phyloP scores from a whole-genome alignment of 2,329 filamentous ascomycete species.

The Trichoderma asperellum region DNA sequence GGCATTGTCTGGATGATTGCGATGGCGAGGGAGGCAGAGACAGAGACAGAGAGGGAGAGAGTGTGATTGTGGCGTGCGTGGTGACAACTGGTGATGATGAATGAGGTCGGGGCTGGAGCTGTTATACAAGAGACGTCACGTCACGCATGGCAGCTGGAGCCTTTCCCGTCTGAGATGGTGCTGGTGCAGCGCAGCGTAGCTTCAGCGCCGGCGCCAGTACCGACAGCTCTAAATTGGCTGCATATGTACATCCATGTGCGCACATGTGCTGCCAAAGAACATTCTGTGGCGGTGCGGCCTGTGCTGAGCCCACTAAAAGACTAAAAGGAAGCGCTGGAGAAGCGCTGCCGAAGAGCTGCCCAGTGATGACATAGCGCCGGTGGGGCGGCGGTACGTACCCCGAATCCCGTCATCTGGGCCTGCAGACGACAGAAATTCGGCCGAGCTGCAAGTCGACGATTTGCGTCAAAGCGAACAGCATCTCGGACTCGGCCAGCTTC shows the following conservation, averaged over 20 bases:
- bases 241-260: constrained; percentile 2
- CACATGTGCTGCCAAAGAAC: constrained; percentile 11
- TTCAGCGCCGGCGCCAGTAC: background rate
- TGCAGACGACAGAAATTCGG: constrained; percentile 13
- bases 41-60: background rate
- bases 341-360: background rate
- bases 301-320: background rate
- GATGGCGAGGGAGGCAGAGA: background rate
- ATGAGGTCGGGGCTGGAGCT: background rate
- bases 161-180: background rate
- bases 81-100: background rate
- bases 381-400: constrained; percentile 20
- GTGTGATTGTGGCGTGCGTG: background rate
- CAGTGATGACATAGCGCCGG: constrained; percentile 21
- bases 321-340: background rate
- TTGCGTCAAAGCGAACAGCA: constrained; percentile 7
- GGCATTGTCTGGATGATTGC: background rate
- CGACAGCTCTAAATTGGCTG: constrained; percentile 2
- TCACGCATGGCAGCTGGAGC: background rate
- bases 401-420: constrained; percentile 15
- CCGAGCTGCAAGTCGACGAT: background rate
- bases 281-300: constrained; percentile 19
- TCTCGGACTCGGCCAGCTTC: background rate
- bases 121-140: background rate
- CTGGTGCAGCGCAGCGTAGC: background rate